These are phyloP conservation scores for Medicago truncatula DNA, from an alignment of 306 rosid species.

Conservation along the genomic window MtrunA17r5.0-ANR NC_053048.1:27482501-27483000, in stretches of 20 bases:
- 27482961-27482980: slow-evolving; percentile 35
- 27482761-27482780: slow-evolving; percentile 79
- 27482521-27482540: too few relatives aligned
- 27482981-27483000: slow-evolving; percentile 31
- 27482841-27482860: slow-evolving; percentile 77
- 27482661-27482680: slow-evolving; percentile 62
- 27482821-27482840: slow-evolving; percentile 86
- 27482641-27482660: slow-evolving; percentile 20
- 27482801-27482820: slow-evolving; percentile 64
- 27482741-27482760: slow-evolving; percentile 68
- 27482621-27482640: too few relatives aligned
- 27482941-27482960: slow-evolving; percentile 59
- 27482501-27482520: too few relatives aligned
- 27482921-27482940: slow-evolving; percentile 80
- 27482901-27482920: slow-evolving; percentile 79
- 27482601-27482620: too few relatives aligned
- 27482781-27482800: slow-evolving; percentile 78
- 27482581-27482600: too few relatives aligned
- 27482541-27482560: too few relatives aligned
- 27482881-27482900: slow-evolving; percentile 70
- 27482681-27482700: slow-evolving; percentile 79
- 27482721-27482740: slow-evolving; percentile 70
- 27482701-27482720: slow-evolving; percentile 83
- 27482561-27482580: too few relatives aligned
- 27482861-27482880: slow-evolving; percentile 71